Percentiles rank a stretch among this genome's conserved stretches.
phyloP scores from a whole-genome alignment of 176 grass and related monocot genomes.

The Themeda triandra region DNA sequence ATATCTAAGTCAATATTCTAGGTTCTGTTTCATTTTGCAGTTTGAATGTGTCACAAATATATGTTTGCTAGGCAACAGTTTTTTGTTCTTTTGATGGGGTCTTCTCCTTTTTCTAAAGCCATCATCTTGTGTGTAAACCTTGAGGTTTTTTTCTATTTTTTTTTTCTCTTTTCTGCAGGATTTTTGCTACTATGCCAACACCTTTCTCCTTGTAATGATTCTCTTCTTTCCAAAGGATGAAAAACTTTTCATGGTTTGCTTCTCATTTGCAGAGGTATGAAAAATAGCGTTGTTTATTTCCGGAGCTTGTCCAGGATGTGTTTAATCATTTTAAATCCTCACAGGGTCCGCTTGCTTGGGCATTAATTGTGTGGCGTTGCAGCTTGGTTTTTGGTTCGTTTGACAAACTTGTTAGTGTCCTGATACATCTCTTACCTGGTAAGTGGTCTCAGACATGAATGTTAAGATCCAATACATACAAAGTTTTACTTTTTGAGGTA shows the following conservation, averaged over 20 bases:
- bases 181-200: slow-evolving; percentile 99
- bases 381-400: slow-evolving; percentile 97
- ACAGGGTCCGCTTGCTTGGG: slow-evolving; percentile 95
- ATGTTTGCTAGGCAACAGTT: not conserved
- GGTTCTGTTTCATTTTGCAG: not conserved
- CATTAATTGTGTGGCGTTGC: slow-evolving; percentile 95
- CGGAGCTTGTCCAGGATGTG: not conserved
- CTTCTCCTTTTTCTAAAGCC: not conserved
- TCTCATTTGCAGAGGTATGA: slow-evolving; percentile 98
- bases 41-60: not conserved
- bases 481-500: not conserved
- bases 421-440: slow-evolving; percentile 99
- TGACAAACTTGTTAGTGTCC: slow-evolving; percentile 97
- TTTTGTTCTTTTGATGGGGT: not conserved
- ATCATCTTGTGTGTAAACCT: not conserved
- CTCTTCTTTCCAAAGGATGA: slow-evolving; percentile 98
- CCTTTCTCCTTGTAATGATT: slow-evolving; percentile 89
- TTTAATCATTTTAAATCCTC: slow-evolving; percentile 38
- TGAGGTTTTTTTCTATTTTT: not conserved
- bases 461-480: not conserved
- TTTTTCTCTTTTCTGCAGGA: slow-evolving; percentile 52
- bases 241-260: slow-evolving; percentile 99
- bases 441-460: slow-evolving; percentile 29
- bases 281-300: slow-evolving; percentile 2
- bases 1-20: not conserved